Base-by-base conservation (phyloP, 78 protist genomes). In the Dictyostelium purpureum region DNA sequence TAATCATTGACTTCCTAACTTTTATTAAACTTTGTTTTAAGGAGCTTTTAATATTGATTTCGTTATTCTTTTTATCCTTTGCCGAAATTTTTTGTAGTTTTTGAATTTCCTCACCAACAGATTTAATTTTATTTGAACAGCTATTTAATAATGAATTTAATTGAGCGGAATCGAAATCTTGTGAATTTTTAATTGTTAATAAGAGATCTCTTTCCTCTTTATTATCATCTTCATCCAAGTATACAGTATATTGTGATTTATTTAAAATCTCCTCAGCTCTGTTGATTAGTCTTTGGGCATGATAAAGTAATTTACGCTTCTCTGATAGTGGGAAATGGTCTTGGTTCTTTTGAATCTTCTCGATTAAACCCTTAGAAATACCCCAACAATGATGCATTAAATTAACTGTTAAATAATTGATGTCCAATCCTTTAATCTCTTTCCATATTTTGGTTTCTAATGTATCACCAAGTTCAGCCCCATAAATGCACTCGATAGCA, bases 351-450 rank as follows among this genome's bases (percentile, higher is more conserved):
- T 28, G 14, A 42, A 26, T 28, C 33, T 49, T 79, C 65, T 2
- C 54, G 6, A 79, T 33, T 33, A 65, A 57, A 31, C 76, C 74
- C 45, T 79, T 74, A 24, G 76, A 7, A 19, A 79, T 63, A 63
- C 88, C 88, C 88, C 88, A 79, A 65, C 61, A 79, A 65, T 79
- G 88, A 24, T 65, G 77, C 28, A 43, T 42, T 4, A 66, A 57
- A 35, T 75, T 75, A 35, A 51, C 31, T 28, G 47, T 52, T 28
- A 11, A n/a, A 42, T 24, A 65, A n/a, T n/a, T n/a, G n/a, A n/a
- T n/a, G n/a, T n/a, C n/a, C n/a, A n/a, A n/a, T n/a, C n/a, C n/a
- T n/a, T n/a, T n/a, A 21, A 24, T 16, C 18, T 65, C 47, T 26
- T 49, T 26, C 88, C 88, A 79, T 28, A 63, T 76, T 7, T 65